Evolutionary conservation across 129 eudicot species (phyloP).

Genomic region (Glebionis coronaria): DNA sequence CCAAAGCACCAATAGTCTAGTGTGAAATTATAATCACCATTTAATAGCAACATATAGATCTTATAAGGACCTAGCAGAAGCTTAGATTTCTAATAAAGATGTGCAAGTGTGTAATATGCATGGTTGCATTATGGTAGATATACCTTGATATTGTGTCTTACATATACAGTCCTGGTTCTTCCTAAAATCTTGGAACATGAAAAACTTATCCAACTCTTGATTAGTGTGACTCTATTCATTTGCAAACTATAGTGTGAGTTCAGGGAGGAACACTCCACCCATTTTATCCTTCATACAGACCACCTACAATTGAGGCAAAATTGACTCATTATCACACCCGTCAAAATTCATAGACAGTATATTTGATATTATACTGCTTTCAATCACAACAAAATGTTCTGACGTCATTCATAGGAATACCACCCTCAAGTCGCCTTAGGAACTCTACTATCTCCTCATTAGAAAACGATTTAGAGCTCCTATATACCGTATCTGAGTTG

Average conservation of each 20-base stretch:
- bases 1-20: too few species aligned
- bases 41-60: too few species aligned
- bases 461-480: too few species aligned
- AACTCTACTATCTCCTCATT: slow-evolving; percentile 75
- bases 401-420: slow-evolving; percentile 29
- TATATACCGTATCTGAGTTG: too few species aligned
- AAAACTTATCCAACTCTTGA: slow-evolving; percentile 30
- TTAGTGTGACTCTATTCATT: slow-evolving; percentile 25
- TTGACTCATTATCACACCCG: slow-evolving; percentile 39
- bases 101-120: background rate
- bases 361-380: slow-evolving; percentile 66
- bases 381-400: slow-evolving; percentile 47
- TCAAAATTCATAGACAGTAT: slow-evolving; percentile 58
- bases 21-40: too few species aligned
- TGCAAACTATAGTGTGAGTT: slow-evolving; percentile 34
- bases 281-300: slow-evolving; percentile 32
- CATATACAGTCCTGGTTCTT: slow-evolving; percentile 49
- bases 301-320: slow-evolving; percentile 39
- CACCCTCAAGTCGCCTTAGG: slow-evolving; percentile 55
- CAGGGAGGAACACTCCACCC: slow-evolving; percentile 39
- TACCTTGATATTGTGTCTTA: slow-evolving; percentile 60
- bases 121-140: background rate
- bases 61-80: too few species aligned
- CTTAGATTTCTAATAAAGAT: too few species aligned
- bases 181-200: slow-evolving; percentile 28